Evolutionary conservation across 1,284 basidiomycete species (phyloP), one percentile per base, ranked within the genome.

Genomic region (Naganishia albida): DNA sequence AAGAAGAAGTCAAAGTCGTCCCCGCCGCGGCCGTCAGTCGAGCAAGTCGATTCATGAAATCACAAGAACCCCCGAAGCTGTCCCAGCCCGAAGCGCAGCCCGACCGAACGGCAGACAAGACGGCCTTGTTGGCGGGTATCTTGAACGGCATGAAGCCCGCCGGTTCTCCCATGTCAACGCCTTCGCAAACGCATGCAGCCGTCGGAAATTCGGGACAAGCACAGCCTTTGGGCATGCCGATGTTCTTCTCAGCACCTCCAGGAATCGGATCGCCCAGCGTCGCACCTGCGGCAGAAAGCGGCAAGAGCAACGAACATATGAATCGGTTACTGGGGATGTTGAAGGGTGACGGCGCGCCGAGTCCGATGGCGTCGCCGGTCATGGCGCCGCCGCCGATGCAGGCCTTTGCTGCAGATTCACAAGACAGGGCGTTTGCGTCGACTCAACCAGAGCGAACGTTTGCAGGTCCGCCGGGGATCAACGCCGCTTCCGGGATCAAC

Each of bases 251-350:
- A 8, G 55, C 25, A 7, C 55, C 55, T n/a, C 55, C 55, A 8
- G 55, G 53, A 3, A 42, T 55, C 23, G 39, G 16, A 12, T 54
- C 52, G 30, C 44, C 40, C 2, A 18, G 18, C 7, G 42, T 10
- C 28, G 40, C 43, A 15, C 26, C 20, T 8, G 7, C 51, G n/a
- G n/a, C n/a, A 13, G 44, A 38, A 26, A 34, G 28, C 50, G 53
- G 54, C 18, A 30, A 57, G 38, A 20, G 26, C 18, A 44, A 51
- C 49, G 63, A 64, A 8, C 63, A 64, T 34, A 64, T 64, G 63
- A 64, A 54, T 26, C 44, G 63, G 30, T 34, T 64, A 38, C n/a
- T 64, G 53, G 54, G 54, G 12, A 64, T 64, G 63, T 30, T 64
- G 30, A 64, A 64, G 23, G 38, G 44, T 26, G 30, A 25, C 10